Evolutionary conservation across 176 grass and related monocot genomes (phyloP).

Genomic region (Zizania latifolia): DNA sequence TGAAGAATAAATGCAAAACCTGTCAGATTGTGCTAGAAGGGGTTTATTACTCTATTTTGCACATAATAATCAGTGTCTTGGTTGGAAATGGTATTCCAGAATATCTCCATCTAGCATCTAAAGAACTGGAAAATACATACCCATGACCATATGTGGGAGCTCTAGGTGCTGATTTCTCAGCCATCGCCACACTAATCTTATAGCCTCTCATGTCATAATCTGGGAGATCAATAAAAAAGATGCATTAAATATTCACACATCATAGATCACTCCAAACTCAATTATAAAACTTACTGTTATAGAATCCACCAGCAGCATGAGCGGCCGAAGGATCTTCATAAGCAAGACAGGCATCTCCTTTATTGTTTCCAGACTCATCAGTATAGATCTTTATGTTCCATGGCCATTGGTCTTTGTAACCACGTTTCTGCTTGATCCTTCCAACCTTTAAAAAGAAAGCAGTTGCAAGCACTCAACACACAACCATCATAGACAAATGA

Average conservation of each 20-base stretch:
- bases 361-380: slow-evolving; percentile 84
- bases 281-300: slow-evolving; percentile 61
- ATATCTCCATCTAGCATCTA: slow-evolving; percentile 6
- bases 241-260: slow-evolving; percentile 19
- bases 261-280: background rate
- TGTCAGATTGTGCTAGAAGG: background rate
- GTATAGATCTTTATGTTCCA: slow-evolving; percentile 99
- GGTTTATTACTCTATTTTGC: background rate
- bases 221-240: slow-evolving; percentile 33
- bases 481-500: background rate
- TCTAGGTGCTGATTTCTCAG: slow-evolving; percentile 93
- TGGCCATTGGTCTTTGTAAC: slow-evolving; percentile 98
- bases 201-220: slow-evolving; percentile 93
- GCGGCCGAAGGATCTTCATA: slow-evolving; percentile 99
- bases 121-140: slow-evolving; percentile 40
- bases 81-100: background rate
- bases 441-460: slow-evolving; percentile 60
- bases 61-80: background rate
- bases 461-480: slow-evolving; percentile 1
- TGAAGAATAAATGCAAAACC: background rate
- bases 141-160: slow-evolving; percentile 77
- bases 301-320: slow-evolving; percentile 95
- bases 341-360: slow-evolving; percentile 94
- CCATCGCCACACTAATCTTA: slow-evolving; percentile 90
- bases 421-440: slow-evolving; percentile 97